Conservation (phyloP, 1,284 basidiomycete species). For the Papiliotrema nemorosa region DNA sequence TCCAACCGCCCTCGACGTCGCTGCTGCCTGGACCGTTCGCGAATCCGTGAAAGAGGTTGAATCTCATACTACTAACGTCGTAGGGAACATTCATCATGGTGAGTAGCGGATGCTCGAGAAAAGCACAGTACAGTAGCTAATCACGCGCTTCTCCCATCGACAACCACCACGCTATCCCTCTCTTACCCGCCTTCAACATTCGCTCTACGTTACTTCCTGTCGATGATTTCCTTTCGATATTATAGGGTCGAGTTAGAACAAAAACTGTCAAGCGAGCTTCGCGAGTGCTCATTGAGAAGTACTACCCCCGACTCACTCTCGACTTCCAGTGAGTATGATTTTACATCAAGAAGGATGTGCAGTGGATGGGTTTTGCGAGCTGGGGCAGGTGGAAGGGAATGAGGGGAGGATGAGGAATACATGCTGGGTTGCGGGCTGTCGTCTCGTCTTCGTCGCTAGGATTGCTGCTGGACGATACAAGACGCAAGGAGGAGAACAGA, state of each 20-base stretch:
- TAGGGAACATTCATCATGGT: slow-evolving; percentile 8
- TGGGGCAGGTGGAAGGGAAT: not conserved
- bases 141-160: too few relatives aligned
- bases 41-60: too few relatives aligned
- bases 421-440: too few relatives aligned
- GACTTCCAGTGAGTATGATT: slow-evolving; percentile 70
- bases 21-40: too few relatives aligned
- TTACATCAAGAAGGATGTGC: too few relatives aligned
- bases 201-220: not conserved
- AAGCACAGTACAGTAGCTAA: too few relatives aligned
- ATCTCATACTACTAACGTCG: slow-evolving; percentile 1
- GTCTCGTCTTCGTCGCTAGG: too few relatives aligned
- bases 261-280: slow-evolving; percentile 99
- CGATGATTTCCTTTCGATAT: not conserved
- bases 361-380: not conserved
- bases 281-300: slow-evolving; percentile 99
- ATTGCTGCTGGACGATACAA: too few relatives aligned
- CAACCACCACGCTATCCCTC: slow-evolving; percentile 1
- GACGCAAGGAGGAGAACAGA: too few relatives aligned
- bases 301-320: slow-evolving; percentile 94
- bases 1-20: too few relatives aligned
- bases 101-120: too few relatives aligned
- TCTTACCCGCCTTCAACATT: not conserved
- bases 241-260: slow-evolving; percentile 96
- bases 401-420: too few relatives aligned